phyloP scores from a whole-genome alignment of 2,329 filamentous ascomycete genomes.

The Myriosclerotinia scirpicola region DNA sequence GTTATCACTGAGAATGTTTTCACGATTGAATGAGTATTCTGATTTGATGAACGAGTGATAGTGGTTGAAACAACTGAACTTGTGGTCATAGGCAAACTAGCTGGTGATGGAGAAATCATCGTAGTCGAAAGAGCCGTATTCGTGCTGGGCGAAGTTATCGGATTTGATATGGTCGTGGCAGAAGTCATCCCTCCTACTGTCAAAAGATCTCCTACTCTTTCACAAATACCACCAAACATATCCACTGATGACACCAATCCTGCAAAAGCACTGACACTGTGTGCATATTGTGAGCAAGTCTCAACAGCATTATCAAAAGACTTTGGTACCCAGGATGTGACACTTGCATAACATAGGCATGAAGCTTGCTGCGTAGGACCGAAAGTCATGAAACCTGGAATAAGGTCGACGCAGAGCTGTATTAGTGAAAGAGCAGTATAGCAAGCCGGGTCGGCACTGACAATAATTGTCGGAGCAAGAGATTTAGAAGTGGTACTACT shows the following conservation, averaged over 20 bases:
- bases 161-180: not conserved
- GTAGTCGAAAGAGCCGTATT: not conserved
- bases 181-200: not conserved
- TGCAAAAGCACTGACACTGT: not conserved
- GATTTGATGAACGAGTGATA: not conserved
- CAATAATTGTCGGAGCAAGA: not conserved
- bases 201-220: slow-evolving; percentile 30
- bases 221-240: slow-evolving; percentile 25
- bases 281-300: not conserved
- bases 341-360: slow-evolving; percentile 21
- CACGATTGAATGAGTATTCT: not conserved
- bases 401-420: not conserved
- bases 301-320: slow-evolving; percentile 17
- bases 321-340: slow-evolving; percentile 14
- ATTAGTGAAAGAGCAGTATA: not conserved
- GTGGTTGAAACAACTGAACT: not conserved
- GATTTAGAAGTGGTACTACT: not conserved
- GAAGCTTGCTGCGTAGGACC: slow-evolving; percentile 1
- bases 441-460: not conserved
- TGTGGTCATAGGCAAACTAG: not conserved
- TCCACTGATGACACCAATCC: not conserved
- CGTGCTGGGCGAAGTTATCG: not conserved
- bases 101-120: not conserved
- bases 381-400: slow-evolving; percentile 9
- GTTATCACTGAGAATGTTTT: not conserved